Evolutionary conservation across 768 basidiomycete genomes (phyloP).

Genomic region (Rhodosporidiobolus odoratus): DNA sequence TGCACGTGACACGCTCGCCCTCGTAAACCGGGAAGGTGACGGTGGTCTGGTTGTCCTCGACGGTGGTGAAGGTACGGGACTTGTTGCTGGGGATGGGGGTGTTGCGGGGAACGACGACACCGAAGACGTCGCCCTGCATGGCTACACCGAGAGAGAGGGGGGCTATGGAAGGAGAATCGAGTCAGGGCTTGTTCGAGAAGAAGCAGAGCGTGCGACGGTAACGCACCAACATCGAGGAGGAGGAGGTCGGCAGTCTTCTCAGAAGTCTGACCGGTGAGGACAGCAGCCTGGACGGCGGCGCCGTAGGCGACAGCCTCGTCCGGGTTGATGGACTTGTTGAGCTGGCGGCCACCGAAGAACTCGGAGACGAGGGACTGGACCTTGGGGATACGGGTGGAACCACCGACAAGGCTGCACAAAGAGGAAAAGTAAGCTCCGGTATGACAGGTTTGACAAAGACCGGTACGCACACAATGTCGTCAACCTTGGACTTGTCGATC

Average conservation of each 20-base stretch:
- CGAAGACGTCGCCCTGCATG: constrained; percentile 99
- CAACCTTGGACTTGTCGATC: constrained; percentile 70
- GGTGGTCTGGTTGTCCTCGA: constrained; percentile 99
- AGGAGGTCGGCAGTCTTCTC: constrained; percentile 98
- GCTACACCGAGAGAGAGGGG: constrained; percentile 98
- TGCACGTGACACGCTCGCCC: constrained; percentile 99
- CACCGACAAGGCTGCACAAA: constrained; percentile 98
- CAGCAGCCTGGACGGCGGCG: constrained; percentile 98
- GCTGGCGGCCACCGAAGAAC: constrained; percentile 92
- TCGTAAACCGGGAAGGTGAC: constrained; percentile 99
- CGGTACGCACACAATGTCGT: constrained; percentile 99
- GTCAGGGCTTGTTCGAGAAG: neutral
- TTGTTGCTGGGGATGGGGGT: constrained; percentile 99
- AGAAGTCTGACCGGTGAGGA: constrained; percentile 96
- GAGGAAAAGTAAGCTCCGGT: too few relatives aligned
- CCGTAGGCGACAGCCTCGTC: constrained; percentile 99
- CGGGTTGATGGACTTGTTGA: constrained; percentile 99
- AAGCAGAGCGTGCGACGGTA: neutral
- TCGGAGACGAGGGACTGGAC: constrained; percentile 97
- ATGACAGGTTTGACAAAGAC: too few relatives aligned
- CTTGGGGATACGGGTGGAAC: constrained; percentile 99
- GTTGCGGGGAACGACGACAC: constrained; percentile 98
- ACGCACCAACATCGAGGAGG: constrained; percentile 74
- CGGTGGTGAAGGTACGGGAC: constrained; percentile 96
- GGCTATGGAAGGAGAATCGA: constrained; percentile 47